Evolutionary conservation across 1,139 yeast genomes (phyloP).

Genomic region (Blastobotrys capitulatus): DNA sequence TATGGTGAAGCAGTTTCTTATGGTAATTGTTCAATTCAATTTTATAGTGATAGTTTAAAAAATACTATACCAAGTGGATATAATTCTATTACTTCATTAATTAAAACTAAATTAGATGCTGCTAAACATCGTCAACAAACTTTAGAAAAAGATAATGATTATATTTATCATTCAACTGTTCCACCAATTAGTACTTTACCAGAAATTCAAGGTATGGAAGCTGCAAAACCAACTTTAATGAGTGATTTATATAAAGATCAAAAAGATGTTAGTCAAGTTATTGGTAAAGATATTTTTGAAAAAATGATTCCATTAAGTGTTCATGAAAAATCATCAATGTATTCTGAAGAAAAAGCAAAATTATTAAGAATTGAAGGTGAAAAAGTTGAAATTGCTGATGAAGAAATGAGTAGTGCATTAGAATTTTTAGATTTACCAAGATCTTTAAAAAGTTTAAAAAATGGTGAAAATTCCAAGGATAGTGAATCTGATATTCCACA

Average conservation of each 20-base stretch:
- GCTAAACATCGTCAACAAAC: slow-evolving; percentile 43
- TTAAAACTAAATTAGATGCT: slow-evolving; percentile 28
- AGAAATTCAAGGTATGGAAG: slow-evolving; percentile 66
- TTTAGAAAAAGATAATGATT: slow-evolving; percentile 78
- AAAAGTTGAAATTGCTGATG: slow-evolving; percentile 68
- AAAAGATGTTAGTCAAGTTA: slow-evolving; percentile 46
- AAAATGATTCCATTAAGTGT: slow-evolving; percentile 82
- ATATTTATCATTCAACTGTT: slow-evolving; percentile 72
- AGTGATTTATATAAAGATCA: slow-evolving; percentile 44
- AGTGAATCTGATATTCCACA: slow-evolving; percentile 21
- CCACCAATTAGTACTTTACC: slow-evolving; percentile 57
- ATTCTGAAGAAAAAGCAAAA: slow-evolving; percentile 85
- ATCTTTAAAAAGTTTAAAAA: slow-evolving; percentile 52
- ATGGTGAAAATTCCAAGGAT: slow-evolving; percentile 13
- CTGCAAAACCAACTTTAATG: slow-evolving; percentile 62
- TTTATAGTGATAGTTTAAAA: slow-evolving; percentile 23
- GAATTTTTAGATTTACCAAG: slow-evolving; percentile 76
- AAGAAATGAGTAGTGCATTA: slow-evolving; percentile 69
- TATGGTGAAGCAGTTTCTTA: slow-evolving; percentile 77
- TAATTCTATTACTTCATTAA: slow-evolving; percentile 19
- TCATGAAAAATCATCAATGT: slow-evolving; percentile 79
- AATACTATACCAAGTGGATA: slow-evolving; percentile 22
- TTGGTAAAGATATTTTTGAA: slow-evolving; percentile 55
- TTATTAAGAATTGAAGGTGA: slow-evolving; percentile 71
- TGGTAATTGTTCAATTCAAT: slow-evolving; percentile 44